These are phyloP conservation scores for Rhodocollybia butyracea DNA, from an alignment of 768 basidiomycete genomes.

Conservation along the genomic window DNA sequence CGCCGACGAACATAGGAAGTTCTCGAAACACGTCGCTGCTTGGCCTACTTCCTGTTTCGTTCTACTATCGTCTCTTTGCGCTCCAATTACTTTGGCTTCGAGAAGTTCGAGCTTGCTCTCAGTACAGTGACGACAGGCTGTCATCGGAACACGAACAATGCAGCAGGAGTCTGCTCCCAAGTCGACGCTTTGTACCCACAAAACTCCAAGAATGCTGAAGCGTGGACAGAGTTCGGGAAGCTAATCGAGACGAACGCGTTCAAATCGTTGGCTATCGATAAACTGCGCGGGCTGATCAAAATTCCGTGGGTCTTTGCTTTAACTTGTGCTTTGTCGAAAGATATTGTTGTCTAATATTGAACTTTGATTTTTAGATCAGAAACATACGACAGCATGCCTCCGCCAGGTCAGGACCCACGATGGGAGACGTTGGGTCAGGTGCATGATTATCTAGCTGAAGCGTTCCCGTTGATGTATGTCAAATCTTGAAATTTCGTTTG, in stretches of 20 bases:
- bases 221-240: slow-evolving; percentile 30
- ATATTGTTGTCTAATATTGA: not conserved
- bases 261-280: slow-evolving; percentile 28
- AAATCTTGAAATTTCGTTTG: not conserved
- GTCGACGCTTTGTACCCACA: slow-evolving; percentile 26
- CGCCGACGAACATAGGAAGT: too few relatives aligned
- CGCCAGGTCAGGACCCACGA: slow-evolving; percentile 45
- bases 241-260: slow-evolving; percentile 32
- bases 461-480: slow-evolving; percentile 53
- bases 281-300: slow-evolving; percentile 37
- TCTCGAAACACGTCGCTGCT: too few relatives aligned
- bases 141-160: too few relatives aligned
- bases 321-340: too few relatives aligned
- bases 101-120: too few relatives aligned
- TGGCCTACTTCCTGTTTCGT: too few relatives aligned
- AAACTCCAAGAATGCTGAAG: slow-evolving; percentile 22
- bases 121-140: too few relatives aligned
- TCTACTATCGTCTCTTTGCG: too few relatives aligned
- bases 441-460: slow-evolving; percentile 35
- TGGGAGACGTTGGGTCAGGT: slow-evolving; percentile 40
- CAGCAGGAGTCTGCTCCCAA: slow-evolving; percentile 29
- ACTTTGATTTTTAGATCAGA: slow-evolving; percentile 54
- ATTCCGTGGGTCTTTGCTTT: slow-evolving; percentile 34
- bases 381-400: slow-evolving; percentile 46
- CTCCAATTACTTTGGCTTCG: too few relatives aligned